Base-by-base conservation (phyloP, 768 basidiomycete species). In the Leucogyrophana mollusca region DNA sequence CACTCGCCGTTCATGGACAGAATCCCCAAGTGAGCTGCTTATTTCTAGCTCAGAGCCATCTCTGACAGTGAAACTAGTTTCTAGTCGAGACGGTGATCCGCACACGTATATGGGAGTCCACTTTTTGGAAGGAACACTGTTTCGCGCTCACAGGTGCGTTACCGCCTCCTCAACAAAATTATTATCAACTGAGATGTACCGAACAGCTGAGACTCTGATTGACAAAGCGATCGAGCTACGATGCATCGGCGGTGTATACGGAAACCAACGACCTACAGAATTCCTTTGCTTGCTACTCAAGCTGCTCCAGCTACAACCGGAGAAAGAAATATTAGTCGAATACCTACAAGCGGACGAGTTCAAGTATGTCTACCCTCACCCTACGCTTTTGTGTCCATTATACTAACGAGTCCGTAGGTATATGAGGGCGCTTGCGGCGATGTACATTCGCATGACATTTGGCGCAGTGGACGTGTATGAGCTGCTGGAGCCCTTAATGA, bases 91-190 rank as follows among this genome's bases (percentile, higher is more conserved):
- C 91, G 30, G 90, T 97, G 52, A 94, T 98, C 54, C 84, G 96
- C 43, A 90, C 86, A 60, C 82, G 96, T 51, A 96, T 99, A 50
- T 99, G 95, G 74, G 95, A 98, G 65, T 87, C 89, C 0, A 66
- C 76, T 6, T 99, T 82, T 68, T 99, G 95, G 95, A 99, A 99
- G 71, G 95, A 99, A 63, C 92, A 96, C 56, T 99, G 95, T 62
- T 99, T 99, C 62, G 95, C 95, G 17, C 73, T 99, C 38, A 96
- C 92, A 50, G 92, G 93, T 90, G 40, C 41, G 77, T 66, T 11
- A 14, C 17, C 8, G 32, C 3, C 47, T 10, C 30, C 35, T 38
- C 33, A 11, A 17, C 17, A n/a, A 22, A 25, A 21, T 21, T 38
- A 43, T 17, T 25, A 35, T 14, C 39, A 23, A 33, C 34, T 48